phyloP scores from a whole-genome alignment of 345 rosid species.

The Eucalyptus guilfoylei region DNA sequence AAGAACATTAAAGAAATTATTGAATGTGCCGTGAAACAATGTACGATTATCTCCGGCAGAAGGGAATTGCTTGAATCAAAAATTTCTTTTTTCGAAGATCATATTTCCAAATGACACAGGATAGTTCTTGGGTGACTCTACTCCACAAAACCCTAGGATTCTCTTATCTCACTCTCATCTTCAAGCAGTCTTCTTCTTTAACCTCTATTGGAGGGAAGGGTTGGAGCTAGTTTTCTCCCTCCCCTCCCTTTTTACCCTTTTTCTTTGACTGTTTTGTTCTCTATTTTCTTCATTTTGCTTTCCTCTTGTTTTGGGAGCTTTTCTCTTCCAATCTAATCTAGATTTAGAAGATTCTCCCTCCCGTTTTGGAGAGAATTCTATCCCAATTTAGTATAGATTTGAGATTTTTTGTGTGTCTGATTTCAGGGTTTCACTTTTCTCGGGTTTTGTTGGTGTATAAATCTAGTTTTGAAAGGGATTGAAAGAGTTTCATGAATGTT shows the following conservation, averaged over 20 bases:
- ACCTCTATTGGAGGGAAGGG: not conserved
- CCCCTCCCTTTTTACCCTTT: not conserved
- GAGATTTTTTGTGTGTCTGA: not conserved
- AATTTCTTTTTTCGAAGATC: not conserved
- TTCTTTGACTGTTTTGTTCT: not conserved
- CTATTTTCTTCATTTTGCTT: too few species aligned
- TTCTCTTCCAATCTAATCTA: not conserved
- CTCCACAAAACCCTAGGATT: not conserved
- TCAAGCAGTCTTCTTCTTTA: not conserved
- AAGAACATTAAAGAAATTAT: not conserved
- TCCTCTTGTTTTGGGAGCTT: not conserved
- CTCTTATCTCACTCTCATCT: not conserved
- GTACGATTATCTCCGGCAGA: not conserved
- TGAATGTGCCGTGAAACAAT: not conserved
- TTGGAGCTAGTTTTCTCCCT: too few species aligned
- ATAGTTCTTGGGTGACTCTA: not conserved
- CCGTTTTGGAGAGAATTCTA: not conserved
- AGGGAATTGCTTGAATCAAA: not conserved
- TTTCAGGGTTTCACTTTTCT: not conserved
- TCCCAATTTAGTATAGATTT: not conserved
- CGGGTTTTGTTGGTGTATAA: too few species aligned
- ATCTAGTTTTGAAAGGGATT: not conserved
- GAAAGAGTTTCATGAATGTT: not conserved
- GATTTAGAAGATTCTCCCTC: not conserved
- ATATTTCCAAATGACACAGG: not conserved